Conservation (phyloP, 2,329 filamentous ascomycete species). For the Magnaporthiopsis rhizophila region DNA sequence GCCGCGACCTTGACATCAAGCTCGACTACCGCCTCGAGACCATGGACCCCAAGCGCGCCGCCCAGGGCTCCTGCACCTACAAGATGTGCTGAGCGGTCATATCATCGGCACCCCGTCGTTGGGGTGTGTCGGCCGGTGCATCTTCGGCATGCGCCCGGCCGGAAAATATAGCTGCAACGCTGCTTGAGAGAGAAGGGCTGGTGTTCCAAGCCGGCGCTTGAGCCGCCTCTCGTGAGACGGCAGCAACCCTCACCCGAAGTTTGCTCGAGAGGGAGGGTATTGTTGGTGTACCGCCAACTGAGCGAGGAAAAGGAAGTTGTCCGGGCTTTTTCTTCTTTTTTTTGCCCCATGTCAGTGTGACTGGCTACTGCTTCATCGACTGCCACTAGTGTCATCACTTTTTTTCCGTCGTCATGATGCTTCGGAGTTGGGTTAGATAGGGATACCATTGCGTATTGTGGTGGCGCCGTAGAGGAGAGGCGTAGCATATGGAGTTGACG, state of each 20-base stretch:
- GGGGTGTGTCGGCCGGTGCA: not conserved
- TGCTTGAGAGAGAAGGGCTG: not conserved
- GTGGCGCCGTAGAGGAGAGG: not conserved
- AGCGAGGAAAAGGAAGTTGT: not conserved
- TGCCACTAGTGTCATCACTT: not conserved
- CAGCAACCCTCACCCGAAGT: too few relatives aligned
- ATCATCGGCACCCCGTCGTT: too few relatives aligned
- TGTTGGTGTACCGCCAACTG: too few relatives aligned
- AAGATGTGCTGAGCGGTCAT: slow-evolving; percentile 55
- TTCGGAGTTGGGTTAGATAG: not conserved
- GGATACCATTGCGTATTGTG: not conserved
- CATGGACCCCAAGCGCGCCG: slow-evolving; percentile 59
- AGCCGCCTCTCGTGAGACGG: too few relatives aligned
- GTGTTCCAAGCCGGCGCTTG: not conserved
- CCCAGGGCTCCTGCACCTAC: slow-evolving; percentile 68
- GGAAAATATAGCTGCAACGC: not conserved
- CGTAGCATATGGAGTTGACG: not conserved
- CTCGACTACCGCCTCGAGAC: slow-evolving; percentile 77
- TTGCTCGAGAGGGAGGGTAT: too few relatives aligned
- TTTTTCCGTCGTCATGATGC: not conserved
- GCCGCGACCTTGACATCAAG: slow-evolving; percentile 86
- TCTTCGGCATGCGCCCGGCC: not conserved
- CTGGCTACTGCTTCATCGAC: not conserved
- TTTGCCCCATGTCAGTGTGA: not conserved
- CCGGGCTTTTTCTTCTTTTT: not conserved